Conservation (phyloP, 2,329 filamentous ascomycete species). For the Fusarium chaquense region DNA sequence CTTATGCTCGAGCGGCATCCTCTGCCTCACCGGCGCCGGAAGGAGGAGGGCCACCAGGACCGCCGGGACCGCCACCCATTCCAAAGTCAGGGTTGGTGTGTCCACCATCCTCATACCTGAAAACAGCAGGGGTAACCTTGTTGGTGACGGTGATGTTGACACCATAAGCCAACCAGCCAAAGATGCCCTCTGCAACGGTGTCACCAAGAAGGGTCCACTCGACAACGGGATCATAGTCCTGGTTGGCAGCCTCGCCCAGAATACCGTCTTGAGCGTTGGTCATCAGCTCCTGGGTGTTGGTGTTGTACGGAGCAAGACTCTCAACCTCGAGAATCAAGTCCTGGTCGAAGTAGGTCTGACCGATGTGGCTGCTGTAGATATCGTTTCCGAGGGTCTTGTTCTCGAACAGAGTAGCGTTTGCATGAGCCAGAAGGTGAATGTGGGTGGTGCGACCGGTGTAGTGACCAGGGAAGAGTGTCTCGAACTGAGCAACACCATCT, state of each 20-base stretch:
- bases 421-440: slow-evolving; percentile 59
- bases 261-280: not conserved
- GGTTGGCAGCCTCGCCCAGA: slow-evolving; percentile 58
- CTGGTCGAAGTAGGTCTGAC: slow-evolving; percentile 75
- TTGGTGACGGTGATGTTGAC: slow-evolving; percentile 52
- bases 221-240: slow-evolving; percentile 68
- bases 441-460: slow-evolving; percentile 61
- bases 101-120: slow-evolving; percentile 16
- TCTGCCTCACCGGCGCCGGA: not conserved
- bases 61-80: not conserved
- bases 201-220: slow-evolving; percentile 70
- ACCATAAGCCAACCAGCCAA: slow-evolving; percentile 67
- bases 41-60: not conserved
- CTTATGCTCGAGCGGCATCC: not conserved
- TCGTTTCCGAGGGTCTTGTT: slow-evolving; percentile 54
- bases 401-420: slow-evolving; percentile 50
- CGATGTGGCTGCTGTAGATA: slow-evolving; percentile 66
- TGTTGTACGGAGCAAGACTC: slow-evolving; percentile 59
- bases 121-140: slow-evolving; percentile 6
- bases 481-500: slow-evolving; percentile 59
- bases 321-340: slow-evolving; percentile 66
- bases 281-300: slow-evolving; percentile 57
- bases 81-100: slow-evolving; percentile 13
- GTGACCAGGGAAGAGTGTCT: slow-evolving; percentile 59
- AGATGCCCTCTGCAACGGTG: slow-evolving; percentile 61